Base-by-base conservation (phyloP, 495 filamentous ascomycete species). In the Xylaria curta region DNA sequence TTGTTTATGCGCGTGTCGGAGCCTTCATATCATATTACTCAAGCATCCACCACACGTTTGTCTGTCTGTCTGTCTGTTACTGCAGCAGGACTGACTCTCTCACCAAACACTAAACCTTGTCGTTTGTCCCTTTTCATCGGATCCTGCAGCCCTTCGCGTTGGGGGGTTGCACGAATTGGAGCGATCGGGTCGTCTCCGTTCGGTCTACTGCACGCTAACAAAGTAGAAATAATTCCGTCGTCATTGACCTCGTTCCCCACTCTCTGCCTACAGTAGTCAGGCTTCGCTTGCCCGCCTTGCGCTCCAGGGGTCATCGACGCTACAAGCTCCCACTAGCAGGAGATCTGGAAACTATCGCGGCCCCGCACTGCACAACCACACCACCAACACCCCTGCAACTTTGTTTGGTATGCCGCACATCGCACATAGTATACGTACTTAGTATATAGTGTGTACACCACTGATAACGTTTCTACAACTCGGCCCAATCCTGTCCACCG, bases 241-340 rank as follows among this genome's bases (percentile, higher is more conserved):
- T 66, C 63, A 66, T 66, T 60, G 58, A 60, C n/a, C 58, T 60
- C 62, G 40, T 36, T 31, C 36, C 59, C 33, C 15, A 42, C 59
- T 64, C 40, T 7, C 62, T 63, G 36, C 38, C 60, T 42, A 42
- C 38, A 42, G 38, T 63, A 21, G 60, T 42, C 60, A 44, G 60
- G 38, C 60, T 44, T 44, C 38, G 36, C 59, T 38, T 38, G 38
- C 38, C 60, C 60, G 60, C 59, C 59, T 24, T 24, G 33, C 59
- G 12, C 36, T 42, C 60, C 38, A 63, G 60, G 36, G 60, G 60
- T 44, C 60, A 44, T 44, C 58, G 58, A 38, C 58, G 58, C 58
- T 60, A 60, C 31, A 38, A 38, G 17, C 58, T 21, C 58, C 21
- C 58, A 60, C 58, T 60, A 60, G 33, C 58, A 60, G 58, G 28